phyloP scores from a whole-genome alignment of 2,329 filamentous ascomycete species.

The Diaporthe amygdali region DNA sequence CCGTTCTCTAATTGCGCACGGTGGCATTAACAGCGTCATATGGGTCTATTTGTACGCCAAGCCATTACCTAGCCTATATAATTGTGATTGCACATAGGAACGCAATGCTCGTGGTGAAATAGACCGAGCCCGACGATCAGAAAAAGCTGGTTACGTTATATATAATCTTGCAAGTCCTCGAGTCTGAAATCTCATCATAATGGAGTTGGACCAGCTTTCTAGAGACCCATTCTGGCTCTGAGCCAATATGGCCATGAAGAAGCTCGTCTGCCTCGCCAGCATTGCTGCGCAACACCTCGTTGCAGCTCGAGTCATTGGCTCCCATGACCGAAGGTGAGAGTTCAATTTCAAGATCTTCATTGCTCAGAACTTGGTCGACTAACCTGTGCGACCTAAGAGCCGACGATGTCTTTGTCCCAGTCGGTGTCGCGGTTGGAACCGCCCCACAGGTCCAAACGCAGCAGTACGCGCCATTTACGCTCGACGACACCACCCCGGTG shows the following conservation, averaged over 20 bases:
- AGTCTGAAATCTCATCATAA: neutral
- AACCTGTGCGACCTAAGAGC: neutral
- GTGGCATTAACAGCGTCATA: neutral
- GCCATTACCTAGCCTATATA: neutral
- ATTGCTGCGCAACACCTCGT: neutral
- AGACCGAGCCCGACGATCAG: neutral
- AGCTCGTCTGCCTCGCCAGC: neutral
- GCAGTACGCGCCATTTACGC: neutral
- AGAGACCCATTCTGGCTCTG: neutral
- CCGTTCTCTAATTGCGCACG: neutral
- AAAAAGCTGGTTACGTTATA: neutral
- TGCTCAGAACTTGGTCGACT: neutral
- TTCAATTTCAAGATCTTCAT: neutral
- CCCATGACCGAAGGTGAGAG: neutral
- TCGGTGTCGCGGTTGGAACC: neutral
- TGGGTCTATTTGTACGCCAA: neutral
- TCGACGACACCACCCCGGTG: neutral
- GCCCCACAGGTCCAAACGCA: neutral
- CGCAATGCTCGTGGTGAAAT: neutral
- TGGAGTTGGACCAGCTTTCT: neutral
- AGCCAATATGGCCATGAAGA: neutral
- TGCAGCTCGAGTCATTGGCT: neutral
- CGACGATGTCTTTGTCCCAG: neutral
- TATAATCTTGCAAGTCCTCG: neutral
- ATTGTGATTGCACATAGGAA: neutral